Conservation (phyloP, 768 basidiomycete species). For the Coprinopsis strossmayeri region DNA sequence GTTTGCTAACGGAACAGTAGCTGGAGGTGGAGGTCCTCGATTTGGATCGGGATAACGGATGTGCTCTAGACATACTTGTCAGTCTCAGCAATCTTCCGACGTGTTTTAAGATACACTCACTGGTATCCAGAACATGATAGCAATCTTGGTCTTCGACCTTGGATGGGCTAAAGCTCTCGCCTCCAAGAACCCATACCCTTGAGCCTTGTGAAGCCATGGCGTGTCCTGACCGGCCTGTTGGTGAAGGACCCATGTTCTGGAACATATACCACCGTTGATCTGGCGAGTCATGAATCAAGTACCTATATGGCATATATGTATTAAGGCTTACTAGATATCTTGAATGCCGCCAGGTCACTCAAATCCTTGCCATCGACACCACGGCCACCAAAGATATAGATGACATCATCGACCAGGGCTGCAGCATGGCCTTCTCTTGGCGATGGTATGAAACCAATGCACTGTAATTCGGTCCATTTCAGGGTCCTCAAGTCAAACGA, state of each 20-base stretch:
- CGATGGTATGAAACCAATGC: conserved; percentile 95
- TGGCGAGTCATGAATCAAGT: conserved; percentile 24
- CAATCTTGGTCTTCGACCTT: conserved; percentile 73
- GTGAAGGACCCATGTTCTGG: conserved; percentile 98
- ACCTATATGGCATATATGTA: conserved; percentile 1
- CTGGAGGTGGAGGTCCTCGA: conserved; percentile 19
- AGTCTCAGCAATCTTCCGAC: conserved; percentile 2
- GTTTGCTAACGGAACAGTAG: conserved; percentile 17
- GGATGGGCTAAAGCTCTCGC: conserved; percentile 75
- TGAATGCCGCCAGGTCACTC: conserved; percentile 93
- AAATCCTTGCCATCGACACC: conserved; percentile 97
- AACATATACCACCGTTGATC: conserved; percentile 99
- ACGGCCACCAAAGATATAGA: conserved; percentile 95
- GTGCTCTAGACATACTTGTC: conserved; percentile 47
- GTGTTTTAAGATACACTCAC: conserved; percentile 41
- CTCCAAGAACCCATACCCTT: conserved; percentile 89
- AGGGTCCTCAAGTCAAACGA: conserved; percentile 76
- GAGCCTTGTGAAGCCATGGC: conserved; percentile 94
- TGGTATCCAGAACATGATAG: conserved; percentile 93
- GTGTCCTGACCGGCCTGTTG: conserved; percentile 89
- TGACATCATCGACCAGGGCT: conserved; percentile 92
- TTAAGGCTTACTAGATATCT: conserved; percentile 86
- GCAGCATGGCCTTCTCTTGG: conserved; percentile 96
- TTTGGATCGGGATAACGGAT: conserved; percentile 86
- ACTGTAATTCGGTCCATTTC: conserved; percentile 87